Evolutionary conservation across 805 yeast genomes (phyloP).

Genomic region (Yarrowia sp.): DNA sequence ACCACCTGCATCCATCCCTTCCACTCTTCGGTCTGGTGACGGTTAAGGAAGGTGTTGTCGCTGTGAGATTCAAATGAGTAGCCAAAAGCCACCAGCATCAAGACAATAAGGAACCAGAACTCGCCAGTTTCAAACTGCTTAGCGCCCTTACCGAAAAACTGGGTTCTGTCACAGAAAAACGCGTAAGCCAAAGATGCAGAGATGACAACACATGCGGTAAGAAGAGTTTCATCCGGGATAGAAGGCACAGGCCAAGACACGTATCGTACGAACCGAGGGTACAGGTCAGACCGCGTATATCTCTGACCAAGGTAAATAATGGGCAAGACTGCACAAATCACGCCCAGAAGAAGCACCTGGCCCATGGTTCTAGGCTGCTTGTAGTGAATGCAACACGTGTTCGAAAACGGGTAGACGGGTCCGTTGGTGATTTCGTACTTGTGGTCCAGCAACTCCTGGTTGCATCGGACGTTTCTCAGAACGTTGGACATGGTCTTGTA

Average conservation of each 20-base stretch:
- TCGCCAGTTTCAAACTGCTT: slow-evolving; percentile 31
- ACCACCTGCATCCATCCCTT: slow-evolving; percentile 36
- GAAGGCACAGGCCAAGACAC: slow-evolving; percentile 22
- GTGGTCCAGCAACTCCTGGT: slow-evolving; percentile 29
- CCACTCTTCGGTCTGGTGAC: slow-evolving; percentile 36
- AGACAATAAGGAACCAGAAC: slow-evolving; percentile 28
- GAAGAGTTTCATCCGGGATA: slow-evolving; percentile 4
- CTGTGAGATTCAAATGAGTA: slow-evolving; percentile 27
- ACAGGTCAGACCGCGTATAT: not conserved
- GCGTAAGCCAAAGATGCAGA: slow-evolving; percentile 30
- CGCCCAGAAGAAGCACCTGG: slow-evolving; percentile 5
- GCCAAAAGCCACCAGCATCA: not conserved
- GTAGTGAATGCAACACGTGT: slow-evolving; percentile 33
- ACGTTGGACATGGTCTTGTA: slow-evolving; percentile 31
- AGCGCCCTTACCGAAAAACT: slow-evolving; percentile 31
- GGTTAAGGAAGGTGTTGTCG: slow-evolving; percentile 33
- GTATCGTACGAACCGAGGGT: slow-evolving; percentile 26
- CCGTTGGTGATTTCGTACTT: not conserved
- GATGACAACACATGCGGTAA: slow-evolving; percentile 26
- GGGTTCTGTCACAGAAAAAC: slow-evolving; percentile 32
- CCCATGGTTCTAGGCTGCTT: slow-evolving; percentile 27
- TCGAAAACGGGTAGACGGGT: slow-evolving; percentile 31
- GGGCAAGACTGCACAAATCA: slow-evolving; percentile 28
- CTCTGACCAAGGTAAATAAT: slow-evolving; percentile 19
- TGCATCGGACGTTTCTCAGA: slow-evolving; percentile 33